Conservation (phyloP, 805 yeast species). For the Lipomyces sp. region DNA sequence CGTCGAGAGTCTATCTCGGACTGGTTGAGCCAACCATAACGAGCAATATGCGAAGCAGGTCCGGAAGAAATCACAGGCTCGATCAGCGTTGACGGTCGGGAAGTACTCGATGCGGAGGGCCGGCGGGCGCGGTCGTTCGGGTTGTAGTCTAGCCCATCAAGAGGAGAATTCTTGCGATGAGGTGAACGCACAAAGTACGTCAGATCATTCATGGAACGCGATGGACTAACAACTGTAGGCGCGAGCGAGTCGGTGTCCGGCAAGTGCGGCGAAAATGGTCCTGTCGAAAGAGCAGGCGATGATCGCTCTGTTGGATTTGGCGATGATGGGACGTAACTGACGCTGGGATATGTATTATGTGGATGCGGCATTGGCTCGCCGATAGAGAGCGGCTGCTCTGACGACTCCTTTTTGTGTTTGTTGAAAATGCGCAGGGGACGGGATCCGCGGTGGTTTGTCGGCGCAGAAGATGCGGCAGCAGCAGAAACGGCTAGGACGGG, state of each 20-base stretch:
- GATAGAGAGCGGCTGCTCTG: not conserved
- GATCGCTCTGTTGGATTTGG: not conserved
- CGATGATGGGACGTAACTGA: slow-evolving; percentile 6
- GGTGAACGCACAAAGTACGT: not conserved
- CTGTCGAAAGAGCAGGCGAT: too few species aligned
- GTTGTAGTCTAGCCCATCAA: not conserved
- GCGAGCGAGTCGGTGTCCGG: slow-evolving; percentile 1
- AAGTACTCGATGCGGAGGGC: not conserved
- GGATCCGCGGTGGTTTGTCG: slow-evolving; percentile 1
- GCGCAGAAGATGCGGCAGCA: not conserved
- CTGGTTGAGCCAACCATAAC: slow-evolving; percentile 61
- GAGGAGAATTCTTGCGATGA: slow-evolving; percentile 1
- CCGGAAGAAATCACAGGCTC: not conserved
- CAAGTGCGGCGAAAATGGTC: not conserved
- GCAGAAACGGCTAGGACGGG: not conserved
- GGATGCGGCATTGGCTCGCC: too few species aligned
- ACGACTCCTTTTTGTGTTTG: slow-evolving; percentile 12
- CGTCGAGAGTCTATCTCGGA: slow-evolving; percentile 8
- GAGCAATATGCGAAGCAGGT: slow-evolving; percentile 26
- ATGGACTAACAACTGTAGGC: not conserved
- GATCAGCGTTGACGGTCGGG: not conserved
- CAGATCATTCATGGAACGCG: slow-evolving; percentile 10
- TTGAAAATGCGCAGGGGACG: slow-evolving; percentile 16
- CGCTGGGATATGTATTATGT: not conserved
- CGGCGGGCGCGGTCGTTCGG: not conserved